Evolutionary conservation across 192 early-diverging fungal species (phyloP).

Genomic region (Coemansia sp.): DNA sequence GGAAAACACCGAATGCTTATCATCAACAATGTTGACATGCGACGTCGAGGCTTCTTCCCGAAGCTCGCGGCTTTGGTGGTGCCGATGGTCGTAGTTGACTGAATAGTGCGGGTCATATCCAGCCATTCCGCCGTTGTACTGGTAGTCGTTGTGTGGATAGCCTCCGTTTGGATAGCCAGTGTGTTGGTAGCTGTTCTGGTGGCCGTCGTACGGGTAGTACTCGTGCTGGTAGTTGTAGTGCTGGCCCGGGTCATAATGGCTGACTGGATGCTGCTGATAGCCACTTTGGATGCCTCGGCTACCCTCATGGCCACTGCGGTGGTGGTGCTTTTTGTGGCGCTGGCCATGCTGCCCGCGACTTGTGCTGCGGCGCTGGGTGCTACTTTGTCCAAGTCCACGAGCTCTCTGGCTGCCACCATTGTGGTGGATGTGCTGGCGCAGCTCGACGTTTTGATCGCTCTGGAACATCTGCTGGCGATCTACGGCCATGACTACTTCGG

Average conservation of each 20-base stretch:
- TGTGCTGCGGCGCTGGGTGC: background rate
- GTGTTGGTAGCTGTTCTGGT: background rate
- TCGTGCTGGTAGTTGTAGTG: no score
- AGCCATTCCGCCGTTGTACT: background rate
- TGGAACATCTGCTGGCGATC: slow-evolving; percentile 22
- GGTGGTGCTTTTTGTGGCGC: slow-evolving; percentile 1
- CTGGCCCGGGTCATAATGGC: background rate
- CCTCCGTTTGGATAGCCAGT: background rate
- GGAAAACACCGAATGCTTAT: slow-evolving; percentile 37
- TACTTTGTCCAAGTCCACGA: background rate
- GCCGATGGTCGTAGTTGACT: background rate
- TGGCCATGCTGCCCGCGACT: background rate
- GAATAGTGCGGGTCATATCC: background rate
- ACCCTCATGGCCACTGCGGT: background rate
- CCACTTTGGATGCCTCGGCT: background rate
- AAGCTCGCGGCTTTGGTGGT: slow-evolving; percentile 6
- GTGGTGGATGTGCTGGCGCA: slow-evolving; percentile 16
- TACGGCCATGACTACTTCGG: slow-evolving; percentile 32
- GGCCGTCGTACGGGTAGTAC: background rate
- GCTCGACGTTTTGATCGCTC: slow-evolving; percentile 8
- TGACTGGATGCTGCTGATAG: background rate
- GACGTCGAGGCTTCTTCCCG: background rate
- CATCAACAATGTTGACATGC: slow-evolving; percentile 26
- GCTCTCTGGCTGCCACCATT: background rate
- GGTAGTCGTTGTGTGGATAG: background rate